Percentiles rank a stretch among this genome's conserved stretches.
Evolutionary conservation across 1,139 yeast species (phyloP).

Genomic region (Saccharomyces pastorianus): DNA sequence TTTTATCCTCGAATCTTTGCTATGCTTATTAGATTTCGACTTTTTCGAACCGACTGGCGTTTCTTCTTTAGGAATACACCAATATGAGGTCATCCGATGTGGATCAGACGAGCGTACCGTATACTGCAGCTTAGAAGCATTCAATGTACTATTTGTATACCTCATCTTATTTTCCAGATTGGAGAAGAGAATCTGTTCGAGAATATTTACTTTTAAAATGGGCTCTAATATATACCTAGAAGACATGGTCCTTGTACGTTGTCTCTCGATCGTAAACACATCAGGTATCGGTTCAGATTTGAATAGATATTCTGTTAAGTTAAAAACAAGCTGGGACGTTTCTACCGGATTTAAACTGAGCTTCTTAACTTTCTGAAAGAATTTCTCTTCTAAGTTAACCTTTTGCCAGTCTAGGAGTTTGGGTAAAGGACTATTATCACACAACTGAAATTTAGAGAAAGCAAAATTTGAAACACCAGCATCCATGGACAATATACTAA

Average conservation of each 20-base stretch:
- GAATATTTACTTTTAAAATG: conserved; percentile 43
- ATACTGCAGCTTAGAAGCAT: conserved; percentile 15
- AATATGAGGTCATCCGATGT: conserved; percentile 35
- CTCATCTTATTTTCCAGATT: conserved; percentile 27
- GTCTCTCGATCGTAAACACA: conserved; percentile 45
- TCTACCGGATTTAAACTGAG: conserved; percentile 13
- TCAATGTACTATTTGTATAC: conserved; percentile 20
- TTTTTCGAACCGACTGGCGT: conserved; percentile 3
- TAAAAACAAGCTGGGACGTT: conserved; percentile 18
- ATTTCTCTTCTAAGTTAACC: conserved; percentile 34
- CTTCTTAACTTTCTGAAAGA: conserved; percentile 14
- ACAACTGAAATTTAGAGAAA: conserved; percentile 21
- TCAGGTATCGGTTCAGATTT: conserved; percentile 27
- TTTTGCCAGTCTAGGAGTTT: conserved; percentile 38
- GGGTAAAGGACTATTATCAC: conserved; percentile 24
- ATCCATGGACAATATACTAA: conserved; percentile 35
- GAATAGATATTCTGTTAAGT: conserved; percentile 14
- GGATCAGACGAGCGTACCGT: conserved; percentile 33
- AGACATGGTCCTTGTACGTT: conserved; percentile 44
- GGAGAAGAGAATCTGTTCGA: conserved; percentile 44
- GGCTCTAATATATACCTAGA: conserved; percentile 41
- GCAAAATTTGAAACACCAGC: conserved; percentile 41
- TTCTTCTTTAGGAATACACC: conserved; percentile 24
- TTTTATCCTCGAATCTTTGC: conserved; percentile 4
- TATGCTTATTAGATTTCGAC: conserved; percentile 3